Evolutionary conservation across 2,329 filamentous ascomycete species (phyloP).

Genomic region (Gaeumannomyces tritici): DNA sequence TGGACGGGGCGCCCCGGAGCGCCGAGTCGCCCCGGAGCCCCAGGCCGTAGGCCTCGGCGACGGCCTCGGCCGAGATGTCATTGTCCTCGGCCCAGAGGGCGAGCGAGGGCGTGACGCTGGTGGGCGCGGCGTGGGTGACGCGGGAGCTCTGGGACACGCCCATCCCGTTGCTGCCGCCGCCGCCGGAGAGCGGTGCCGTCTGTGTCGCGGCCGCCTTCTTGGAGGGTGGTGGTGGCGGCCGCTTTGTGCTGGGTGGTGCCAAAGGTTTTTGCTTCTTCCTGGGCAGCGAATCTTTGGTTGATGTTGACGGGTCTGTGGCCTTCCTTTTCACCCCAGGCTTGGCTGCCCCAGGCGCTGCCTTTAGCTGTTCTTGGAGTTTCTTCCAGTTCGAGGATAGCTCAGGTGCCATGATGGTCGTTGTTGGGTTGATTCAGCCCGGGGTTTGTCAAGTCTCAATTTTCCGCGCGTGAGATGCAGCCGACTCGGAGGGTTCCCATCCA

Average conservation of each 20-base stretch:
- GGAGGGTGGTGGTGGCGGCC: constrained; percentile 7
- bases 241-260: neutral
- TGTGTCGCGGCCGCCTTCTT: constrained; percentile 9
- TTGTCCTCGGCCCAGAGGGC: constrained; percentile 53
- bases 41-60: constrained; percentile 53
- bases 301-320: constrained; percentile 24
- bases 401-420: constrained; percentile 26
- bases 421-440: neutral
- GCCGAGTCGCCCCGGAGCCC: constrained; percentile 39
- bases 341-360: constrained; percentile 29
- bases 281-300: constrained; percentile 14
- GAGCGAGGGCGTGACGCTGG: constrained; percentile 39
- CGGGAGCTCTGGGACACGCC: constrained; percentile 43
- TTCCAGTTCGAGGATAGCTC: constrained; percentile 67
- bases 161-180: constrained; percentile 28
- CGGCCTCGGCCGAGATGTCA: constrained; percentile 47
- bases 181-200: constrained; percentile 1
- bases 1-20: constrained; percentile 33
- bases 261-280: constrained; percentile 16
- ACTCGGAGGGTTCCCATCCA: neutral
- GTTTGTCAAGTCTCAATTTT: neutral
- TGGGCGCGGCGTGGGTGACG: constrained; percentile 23
- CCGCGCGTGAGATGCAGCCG: neutral
- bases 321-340: constrained; percentile 18
- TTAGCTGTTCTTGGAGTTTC: constrained; percentile 57